Conservation (phyloP, 1,139 yeast species). For the Meyerozyma sp. region DNA sequence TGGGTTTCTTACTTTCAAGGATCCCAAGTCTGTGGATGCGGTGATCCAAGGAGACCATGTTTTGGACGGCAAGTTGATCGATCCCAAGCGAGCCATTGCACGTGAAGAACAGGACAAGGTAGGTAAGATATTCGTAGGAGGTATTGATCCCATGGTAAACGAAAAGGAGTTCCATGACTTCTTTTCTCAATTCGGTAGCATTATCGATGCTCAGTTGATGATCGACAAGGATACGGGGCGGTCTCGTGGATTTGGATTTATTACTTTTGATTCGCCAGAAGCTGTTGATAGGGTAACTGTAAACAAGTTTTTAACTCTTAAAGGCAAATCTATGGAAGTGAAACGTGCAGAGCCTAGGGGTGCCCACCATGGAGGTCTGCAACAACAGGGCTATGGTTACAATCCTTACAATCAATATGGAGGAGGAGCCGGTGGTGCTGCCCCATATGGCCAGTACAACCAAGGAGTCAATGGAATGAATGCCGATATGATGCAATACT, state of each 20-base stretch:
- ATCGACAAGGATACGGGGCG: conserved; percentile 96
- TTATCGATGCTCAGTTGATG: conserved; percentile 96
- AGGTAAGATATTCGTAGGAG: conserved; percentile 97
- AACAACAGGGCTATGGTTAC: conserved; percentile 17
- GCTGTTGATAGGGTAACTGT: conserved; percentile 92
- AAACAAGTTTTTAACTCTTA: conserved; percentile 74
- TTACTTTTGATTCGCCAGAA: conserved; percentile 91
- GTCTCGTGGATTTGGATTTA: conserved; percentile 97
- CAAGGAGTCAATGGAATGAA: conserved; percentile 50
- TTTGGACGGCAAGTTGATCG: conserved; percentile 93
- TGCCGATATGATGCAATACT: conserved; percentile 83
- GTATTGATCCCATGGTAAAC: conserved; percentile 92
- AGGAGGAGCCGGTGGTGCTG: conserved; percentile 8
- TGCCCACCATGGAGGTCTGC: conserved; percentile 39
- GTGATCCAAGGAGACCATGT: conserved; percentile 87
- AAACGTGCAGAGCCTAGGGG: conserved; percentile 96
- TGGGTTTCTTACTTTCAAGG: conserved; percentile 87
- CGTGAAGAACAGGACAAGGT: conserved; percentile 97
- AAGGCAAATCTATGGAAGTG: conserved; percentile 91
- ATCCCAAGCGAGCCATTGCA: conserved; percentile 97
- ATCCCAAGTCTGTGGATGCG: conserved; percentile 76
- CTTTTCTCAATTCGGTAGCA: conserved; percentile 86
- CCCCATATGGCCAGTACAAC: conserved; percentile 14
- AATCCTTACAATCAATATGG: conserved; percentile 32
- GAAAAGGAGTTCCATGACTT: conserved; percentile 87